These are phyloP conservation scores for Colletotrichum caudatum DNA, from an alignment of 2,329 filamentous ascomycete species.

Conservation along the genomic window DNA sequence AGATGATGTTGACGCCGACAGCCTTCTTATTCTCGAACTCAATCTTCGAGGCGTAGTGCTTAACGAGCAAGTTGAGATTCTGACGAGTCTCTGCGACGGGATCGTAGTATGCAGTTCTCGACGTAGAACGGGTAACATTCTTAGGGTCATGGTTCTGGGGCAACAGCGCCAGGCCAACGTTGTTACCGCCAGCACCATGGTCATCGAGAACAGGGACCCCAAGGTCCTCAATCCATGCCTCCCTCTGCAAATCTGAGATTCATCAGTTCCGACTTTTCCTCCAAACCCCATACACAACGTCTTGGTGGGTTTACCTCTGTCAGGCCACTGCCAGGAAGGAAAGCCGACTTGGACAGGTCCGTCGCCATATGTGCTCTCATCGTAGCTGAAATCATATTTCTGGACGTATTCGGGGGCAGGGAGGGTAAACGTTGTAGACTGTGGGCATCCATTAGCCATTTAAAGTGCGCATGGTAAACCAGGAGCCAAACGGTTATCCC, in stretches of 20 bases:
- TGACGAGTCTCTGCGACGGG: constrained; percentile 50
- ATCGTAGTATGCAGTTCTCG: constrained; percentile 48
- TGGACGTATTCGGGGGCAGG: constrained; percentile 49
- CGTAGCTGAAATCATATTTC: constrained; percentile 44
- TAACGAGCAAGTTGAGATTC: constrained; percentile 55
- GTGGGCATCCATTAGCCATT: constrained; percentile 49
- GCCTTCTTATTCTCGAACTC: constrained; percentile 44
- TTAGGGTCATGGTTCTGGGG: constrained; percentile 54
- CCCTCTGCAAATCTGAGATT: constrained; percentile 24
- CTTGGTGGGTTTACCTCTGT: constrained; percentile 29
- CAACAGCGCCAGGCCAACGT: constrained; percentile 46
- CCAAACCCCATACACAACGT: fast-evolving
- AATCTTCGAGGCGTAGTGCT: constrained; percentile 48
- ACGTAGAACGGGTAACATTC: constrained; percentile 53
- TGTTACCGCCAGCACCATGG: constrained; percentile 39
- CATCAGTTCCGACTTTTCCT: not conserved
- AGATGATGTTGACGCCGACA: constrained; percentile 52
- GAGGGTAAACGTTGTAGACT: constrained; percentile 45
- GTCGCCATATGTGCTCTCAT: constrained; percentile 44
- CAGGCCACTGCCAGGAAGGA: constrained; percentile 46
- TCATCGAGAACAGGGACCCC: constrained; percentile 38
- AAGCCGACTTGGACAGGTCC: constrained; percentile 45
- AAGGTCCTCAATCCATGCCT: constrained; percentile 37
- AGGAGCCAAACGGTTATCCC: too few species aligned
- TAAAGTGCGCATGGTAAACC: constrained; percentile 42